Evolutionary conservation across 768 basidiomycete species (phyloP).

Genomic region (Mrakia hoshinonis): DNA sequence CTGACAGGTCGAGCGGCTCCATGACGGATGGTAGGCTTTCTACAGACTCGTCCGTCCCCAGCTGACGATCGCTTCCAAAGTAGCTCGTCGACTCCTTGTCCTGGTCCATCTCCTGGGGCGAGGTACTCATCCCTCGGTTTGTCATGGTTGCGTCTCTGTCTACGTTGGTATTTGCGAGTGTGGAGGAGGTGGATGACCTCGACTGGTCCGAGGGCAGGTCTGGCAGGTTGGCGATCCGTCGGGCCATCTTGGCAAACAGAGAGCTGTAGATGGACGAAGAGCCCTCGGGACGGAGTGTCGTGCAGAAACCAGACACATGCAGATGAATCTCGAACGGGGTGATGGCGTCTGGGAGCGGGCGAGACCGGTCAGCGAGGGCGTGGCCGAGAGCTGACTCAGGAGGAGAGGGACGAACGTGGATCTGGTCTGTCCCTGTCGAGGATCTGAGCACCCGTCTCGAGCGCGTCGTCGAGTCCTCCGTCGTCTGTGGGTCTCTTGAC

Average conservation of each 20-base stretch:
- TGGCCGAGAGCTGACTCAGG: background rate
- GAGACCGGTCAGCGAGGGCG: background rate
- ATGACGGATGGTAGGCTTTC: background rate
- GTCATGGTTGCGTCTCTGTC: background rate
- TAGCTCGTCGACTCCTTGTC: background rate
- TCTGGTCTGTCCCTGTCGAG: background rate
- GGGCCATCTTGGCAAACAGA: constrained; percentile 50
- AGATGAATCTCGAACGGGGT: constrained; percentile 59
- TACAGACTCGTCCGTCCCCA: background rate
- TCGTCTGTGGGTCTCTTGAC: constrained; percentile 13
- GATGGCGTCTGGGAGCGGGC: constrained; percentile 10
- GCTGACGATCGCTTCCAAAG: background rate
- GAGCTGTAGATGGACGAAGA: constrained; percentile 63
- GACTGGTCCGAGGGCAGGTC: background rate
- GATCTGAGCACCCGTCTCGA: background rate
- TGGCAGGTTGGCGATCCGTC: constrained; percentile 20
- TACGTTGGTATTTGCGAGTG: background rate
- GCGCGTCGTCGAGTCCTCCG: background rate
- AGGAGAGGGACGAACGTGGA: background rate
- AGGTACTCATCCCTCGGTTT: background rate
- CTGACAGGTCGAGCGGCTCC: background rate
- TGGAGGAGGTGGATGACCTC: background rate
- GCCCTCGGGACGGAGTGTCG: constrained; percentile 53
- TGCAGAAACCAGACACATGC: constrained; percentile 68
- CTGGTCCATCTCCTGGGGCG: background rate